Evolutionary conservation across 495 filamentous ascomycete genomes (phyloP).

Genomic region (Haplographium delicatum): DNA sequence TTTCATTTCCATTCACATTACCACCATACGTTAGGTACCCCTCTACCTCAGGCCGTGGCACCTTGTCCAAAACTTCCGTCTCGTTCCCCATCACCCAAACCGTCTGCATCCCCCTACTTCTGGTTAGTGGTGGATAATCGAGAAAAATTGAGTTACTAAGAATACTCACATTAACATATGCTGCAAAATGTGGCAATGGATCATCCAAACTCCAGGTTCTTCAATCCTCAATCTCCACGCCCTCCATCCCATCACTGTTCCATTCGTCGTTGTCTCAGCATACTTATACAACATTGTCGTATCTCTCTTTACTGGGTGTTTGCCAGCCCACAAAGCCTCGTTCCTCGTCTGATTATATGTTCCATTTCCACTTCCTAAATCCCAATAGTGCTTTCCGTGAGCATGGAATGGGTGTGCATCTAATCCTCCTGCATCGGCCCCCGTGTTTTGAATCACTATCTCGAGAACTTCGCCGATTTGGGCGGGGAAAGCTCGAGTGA

Average conservation of each 20-base stretch:
- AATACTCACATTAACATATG: constrained; percentile 48
- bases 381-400: constrained; percentile 54
- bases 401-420: constrained; percentile 58
- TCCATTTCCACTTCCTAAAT: constrained; percentile 53
- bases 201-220: constrained; percentile 55
- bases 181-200: constrained; percentile 57
- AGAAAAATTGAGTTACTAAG: not conserved
- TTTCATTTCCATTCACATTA: constrained; percentile 43
- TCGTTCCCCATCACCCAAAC: constrained; percentile 48
- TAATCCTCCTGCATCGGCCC: constrained; percentile 37
- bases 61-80: constrained; percentile 33
- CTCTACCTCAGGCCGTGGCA: constrained; percentile 35
- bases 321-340: constrained; percentile 35
- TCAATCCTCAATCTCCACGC: constrained; percentile 50
- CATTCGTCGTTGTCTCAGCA: constrained; percentile 26
- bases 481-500: constrained; percentile 44
- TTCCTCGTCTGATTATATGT: constrained; percentile 48
- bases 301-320: constrained; percentile 44
- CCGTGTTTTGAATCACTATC: constrained; percentile 51
- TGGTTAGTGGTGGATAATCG: constrained; percentile 14
- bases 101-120: constrained; percentile 42
- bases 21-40: constrained; percentile 48
- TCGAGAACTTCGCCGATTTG: constrained; percentile 57
- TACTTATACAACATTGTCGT: constrained; percentile 53
- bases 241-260: constrained; percentile 48